Evolutionary conservation across 2,329 filamentous ascomycete genomes (phyloP), one percentile per base, ranked within the genome.

Genomic region (Colletotrichum liaoningense): DNA sequence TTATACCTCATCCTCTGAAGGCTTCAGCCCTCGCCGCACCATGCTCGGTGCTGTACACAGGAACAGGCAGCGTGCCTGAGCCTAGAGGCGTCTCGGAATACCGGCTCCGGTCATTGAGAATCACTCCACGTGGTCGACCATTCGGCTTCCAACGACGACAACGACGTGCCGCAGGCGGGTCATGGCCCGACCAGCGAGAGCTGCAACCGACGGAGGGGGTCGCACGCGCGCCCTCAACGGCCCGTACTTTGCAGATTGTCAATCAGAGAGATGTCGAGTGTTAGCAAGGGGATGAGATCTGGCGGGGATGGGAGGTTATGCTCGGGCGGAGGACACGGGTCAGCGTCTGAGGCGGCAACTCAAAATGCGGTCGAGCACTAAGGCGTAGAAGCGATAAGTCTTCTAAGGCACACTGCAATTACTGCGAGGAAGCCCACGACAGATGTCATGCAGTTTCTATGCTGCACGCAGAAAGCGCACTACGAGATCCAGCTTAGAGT

Each of bases 121-220:
- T 9, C 26, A 24, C 24, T 55, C 22, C 16, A 62, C 56, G n/a
- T 42, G 56, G 49, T 28, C 60, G 12, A 56, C 46, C 33, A 62
- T 14, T 52, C 38, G 70, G 67, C 26, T 57, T 42, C 67, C 56
- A 49, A 49, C 42, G 46, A 66, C 67, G 54, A 65, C 67, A 42
- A 65, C 70, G 49, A 71, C 60, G 60, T 73, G 70, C 70, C 70
- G 70, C 67, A 73, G 70, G 70, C 67, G 70, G 70, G 70, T 73
- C 60, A 70, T 70, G 67, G 67, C 67, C 70, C 70, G 70, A 70
- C 60, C 70, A 73, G 70, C 70, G 67, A 70, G 70, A 73, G 70
- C 70, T 62, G 70, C 67, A 70, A 57, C 46, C 70, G 66, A 73
- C 60, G 67, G 67, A 73, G 60, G 60, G 67, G 33, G 52, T 49